Evolutionary conservation across 2,329 filamentous ascomycete genomes (phyloP), one percentile per base, ranked within the genome.

Genomic region (Cryphonectria naterciae): DNA sequence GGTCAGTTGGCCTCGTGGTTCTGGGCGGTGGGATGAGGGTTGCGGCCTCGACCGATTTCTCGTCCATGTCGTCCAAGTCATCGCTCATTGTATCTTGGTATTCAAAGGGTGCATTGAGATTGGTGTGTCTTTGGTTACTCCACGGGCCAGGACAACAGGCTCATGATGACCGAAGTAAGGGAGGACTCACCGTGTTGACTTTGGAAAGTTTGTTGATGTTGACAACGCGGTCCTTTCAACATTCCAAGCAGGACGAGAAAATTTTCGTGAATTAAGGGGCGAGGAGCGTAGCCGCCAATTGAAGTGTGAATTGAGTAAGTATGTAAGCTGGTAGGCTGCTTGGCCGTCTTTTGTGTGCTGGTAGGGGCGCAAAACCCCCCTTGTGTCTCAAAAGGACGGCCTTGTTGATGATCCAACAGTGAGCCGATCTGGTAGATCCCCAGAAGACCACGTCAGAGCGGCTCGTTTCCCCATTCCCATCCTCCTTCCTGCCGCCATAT

Each of bases 21-120:
- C 37, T 35, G 56, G 52, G 37, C 49, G 65, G 66, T 22, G 37
- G 49, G 43, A 68, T 68, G 39, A 71, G 68, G 39, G n/a, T 58
- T 25, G 62, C 71, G 63, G n/a, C 69, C 67, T 73, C 71, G 63
- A 35, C 52, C n/a, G 49, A 17, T 56, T 68, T 70, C 41, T 71
- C 37, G 43, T 49, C 67, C 56, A 63, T 71, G 54, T 67, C 65
- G 60, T 68, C 41, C n/a, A 58, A 64, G 32, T 68, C 67, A 63
- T 63, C n/a, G 67, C 43, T 64, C 60, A 68, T 68, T 22, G 19
- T 64, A 54, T 41, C 22, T 6, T 28, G 32, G 22, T 4, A 35
- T 19, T 49, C 46, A n/a, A 13, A 46, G 25, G 15, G 39, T 28
- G 41, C 49, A 37, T 37, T 37, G 49, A 68, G 17, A 46, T 28